Base-by-base conservation (phyloP, 805 yeast species). In the Isabelozyma heimii region DNA sequence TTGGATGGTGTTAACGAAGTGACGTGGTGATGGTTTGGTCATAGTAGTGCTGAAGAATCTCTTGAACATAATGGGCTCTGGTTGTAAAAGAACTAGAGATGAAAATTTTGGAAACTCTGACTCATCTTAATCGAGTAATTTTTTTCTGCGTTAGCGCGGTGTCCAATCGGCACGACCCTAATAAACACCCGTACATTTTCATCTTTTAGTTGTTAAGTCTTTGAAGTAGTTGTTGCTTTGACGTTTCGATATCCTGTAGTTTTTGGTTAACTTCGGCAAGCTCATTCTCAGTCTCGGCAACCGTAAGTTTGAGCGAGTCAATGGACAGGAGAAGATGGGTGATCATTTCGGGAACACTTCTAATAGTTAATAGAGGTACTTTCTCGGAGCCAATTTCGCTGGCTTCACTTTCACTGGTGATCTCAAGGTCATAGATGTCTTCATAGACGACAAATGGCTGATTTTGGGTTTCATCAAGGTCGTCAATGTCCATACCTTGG, bases 1-100 rank as follows among this genome's bases (percentile, higher is more conserved):
- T 60, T 91, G 96, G 20, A 87, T 81, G 58, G 91, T 94, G 26
- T 89, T 87, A 17, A 89, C 79, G 62, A 94, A 76, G 66, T 92
- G 97, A 66, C 95, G 82, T 24, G 77, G 77, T 7, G 46, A 20
- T 20, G 24, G 10, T 30, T 30, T 30, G 35, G 35, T 30, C 35
- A 30, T 30, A 13, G 35, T 30, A 30, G 35, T 30, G 8, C 35
- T 30, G n/a, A 30, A 30, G 35, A 30, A 30, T 30, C 35, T 30
- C n/a, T 30, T 30, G n/a, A 30, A 10, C 35, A 30, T 10, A 9
- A 30, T 30, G 35, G 10, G 10, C 8, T 30, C 3, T 30, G 35
- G 35, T 30, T 2, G n/a, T 13, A 30, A 30, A 30, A 13, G 10
- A 30, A 13, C 10, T 30, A 10, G 35, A 30, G n/a, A 13, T 30